Conservation (phyloP, 148 eudicot genomes). For the Rhododendron ovatum region DNA sequence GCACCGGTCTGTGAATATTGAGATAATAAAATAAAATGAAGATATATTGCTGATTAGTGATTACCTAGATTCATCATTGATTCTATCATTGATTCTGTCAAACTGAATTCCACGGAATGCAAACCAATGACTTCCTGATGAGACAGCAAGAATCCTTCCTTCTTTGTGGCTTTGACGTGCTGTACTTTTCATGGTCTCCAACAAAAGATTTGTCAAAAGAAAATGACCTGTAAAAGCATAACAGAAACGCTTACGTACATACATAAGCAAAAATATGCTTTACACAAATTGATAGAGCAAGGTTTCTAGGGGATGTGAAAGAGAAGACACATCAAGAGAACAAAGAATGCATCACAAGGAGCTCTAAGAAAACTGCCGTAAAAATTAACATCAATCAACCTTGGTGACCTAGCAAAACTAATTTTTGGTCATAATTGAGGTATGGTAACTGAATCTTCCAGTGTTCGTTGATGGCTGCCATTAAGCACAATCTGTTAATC, state of each 20-base stretch:
- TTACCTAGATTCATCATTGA: conserved; percentile 66
- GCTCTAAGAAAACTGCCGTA: not conserved
- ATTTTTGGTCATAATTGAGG: not conserved
- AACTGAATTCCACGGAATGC: conserved; percentile 58
- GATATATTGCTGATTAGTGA: not conserved
- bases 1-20: not conserved
- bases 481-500: not conserved
- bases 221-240: conserved; percentile 53
- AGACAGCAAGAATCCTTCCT: conserved; percentile 76
- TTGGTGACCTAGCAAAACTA: not conserved
- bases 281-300: not conserved
- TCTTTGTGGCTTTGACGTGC: conserved; percentile 52
- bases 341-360: not conserved
- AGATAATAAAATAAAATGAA: not conserved
- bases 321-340: not conserved
- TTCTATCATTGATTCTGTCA: conserved; percentile 66
- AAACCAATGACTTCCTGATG: conserved; percentile 60
- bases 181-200: conserved; percentile 74
- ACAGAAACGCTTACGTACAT: not conserved
- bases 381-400: not conserved
- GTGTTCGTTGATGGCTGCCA: not conserved
- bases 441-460: not conserved
- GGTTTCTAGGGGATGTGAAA: not conserved
- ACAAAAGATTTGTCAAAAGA: conserved; percentile 70
- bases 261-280: not conserved